phyloP scores from a whole-genome alignment of 129 eudicot genomes.

The Oenanthe sinensis region DNA sequence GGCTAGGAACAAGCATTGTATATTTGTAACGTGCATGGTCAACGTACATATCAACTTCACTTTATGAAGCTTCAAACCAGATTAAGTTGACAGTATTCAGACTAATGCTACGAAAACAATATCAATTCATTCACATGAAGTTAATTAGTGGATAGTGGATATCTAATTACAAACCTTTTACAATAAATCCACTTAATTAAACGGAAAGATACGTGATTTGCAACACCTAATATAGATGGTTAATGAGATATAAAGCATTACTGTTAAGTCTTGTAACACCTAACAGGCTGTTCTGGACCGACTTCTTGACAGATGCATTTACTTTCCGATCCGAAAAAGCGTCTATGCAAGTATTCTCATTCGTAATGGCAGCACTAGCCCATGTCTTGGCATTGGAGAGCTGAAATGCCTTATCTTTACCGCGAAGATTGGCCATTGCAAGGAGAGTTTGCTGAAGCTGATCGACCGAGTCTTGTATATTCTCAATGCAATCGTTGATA shows the following conservation, averaged over 20 bases:
- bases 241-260: conserved; percentile 58
- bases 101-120: not conserved
- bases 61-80: not conserved
- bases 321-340: conserved; percentile 43
- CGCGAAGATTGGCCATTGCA: not conserved
- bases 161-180: not conserved
- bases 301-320: conserved; percentile 28
- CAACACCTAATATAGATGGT: conserved; percentile 14
- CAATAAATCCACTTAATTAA: not conserved
- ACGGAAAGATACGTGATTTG: not conserved
- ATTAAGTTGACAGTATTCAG: not conserved
- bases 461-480: conserved; percentile 40
- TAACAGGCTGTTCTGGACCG: conserved; percentile 30
- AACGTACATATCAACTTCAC: not conserved
- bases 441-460: conserved; percentile 23
- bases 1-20: not conserved
- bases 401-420: not conserved
- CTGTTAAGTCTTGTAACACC: conserved; percentile 46
- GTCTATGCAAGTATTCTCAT: conserved; percentile 67
- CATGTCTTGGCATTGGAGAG: conserved; percentile 27
- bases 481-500: conserved; percentile 48
- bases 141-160: not conserved
- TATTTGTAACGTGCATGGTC: not conserved
- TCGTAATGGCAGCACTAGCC: conserved; percentile 80
- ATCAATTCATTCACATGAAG: not conserved